phyloP scores from a whole-genome alignment of 306 rosid species.

The Corylus americana region DNA sequence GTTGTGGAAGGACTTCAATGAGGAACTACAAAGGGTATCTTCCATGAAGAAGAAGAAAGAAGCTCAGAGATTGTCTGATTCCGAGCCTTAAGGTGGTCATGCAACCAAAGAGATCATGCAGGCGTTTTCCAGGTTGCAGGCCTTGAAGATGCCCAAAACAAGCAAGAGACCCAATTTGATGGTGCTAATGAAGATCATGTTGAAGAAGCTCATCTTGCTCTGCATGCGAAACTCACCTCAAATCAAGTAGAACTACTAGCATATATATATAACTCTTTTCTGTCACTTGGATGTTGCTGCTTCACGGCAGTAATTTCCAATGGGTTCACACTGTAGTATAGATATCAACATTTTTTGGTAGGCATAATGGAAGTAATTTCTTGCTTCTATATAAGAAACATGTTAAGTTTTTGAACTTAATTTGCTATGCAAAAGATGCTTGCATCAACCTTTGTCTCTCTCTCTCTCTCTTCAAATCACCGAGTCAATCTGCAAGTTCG shows the following conservation, averaged over 20 bases:
- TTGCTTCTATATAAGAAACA: too few relatives aligned
- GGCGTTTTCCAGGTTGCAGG: not conserved
- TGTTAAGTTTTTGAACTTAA: too few relatives aligned
- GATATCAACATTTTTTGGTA: too few relatives aligned
- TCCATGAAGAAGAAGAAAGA: not conserved
- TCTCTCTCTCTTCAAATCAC: too few relatives aligned
- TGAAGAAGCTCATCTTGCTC: not conserved
- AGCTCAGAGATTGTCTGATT: not conserved
- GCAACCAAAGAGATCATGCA: not conserved
- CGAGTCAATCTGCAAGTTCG: too few relatives aligned
- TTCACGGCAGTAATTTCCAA: too few relatives aligned
- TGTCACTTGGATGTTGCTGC: too few relatives aligned
- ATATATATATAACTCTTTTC: too few relatives aligned
- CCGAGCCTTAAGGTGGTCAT: not conserved
- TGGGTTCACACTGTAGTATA: too few relatives aligned
- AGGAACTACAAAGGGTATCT: not conserved
- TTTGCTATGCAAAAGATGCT: too few relatives aligned
- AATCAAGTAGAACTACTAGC: not conserved
- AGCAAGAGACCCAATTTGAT: not conserved
- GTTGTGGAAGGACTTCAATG: slow-evolving; percentile 6
- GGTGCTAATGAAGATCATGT: not conserved
- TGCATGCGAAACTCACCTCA: not conserved
- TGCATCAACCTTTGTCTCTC: too few relatives aligned
- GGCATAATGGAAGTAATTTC: too few relatives aligned
- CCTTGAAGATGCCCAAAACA: not conserved